A percentile compares a stretch with the other conserved stretches of the same genome.
Evolutionary conservation across 768 basidiomycete species (phyloP).

Genomic region (Psilocybe sp.): DNA sequence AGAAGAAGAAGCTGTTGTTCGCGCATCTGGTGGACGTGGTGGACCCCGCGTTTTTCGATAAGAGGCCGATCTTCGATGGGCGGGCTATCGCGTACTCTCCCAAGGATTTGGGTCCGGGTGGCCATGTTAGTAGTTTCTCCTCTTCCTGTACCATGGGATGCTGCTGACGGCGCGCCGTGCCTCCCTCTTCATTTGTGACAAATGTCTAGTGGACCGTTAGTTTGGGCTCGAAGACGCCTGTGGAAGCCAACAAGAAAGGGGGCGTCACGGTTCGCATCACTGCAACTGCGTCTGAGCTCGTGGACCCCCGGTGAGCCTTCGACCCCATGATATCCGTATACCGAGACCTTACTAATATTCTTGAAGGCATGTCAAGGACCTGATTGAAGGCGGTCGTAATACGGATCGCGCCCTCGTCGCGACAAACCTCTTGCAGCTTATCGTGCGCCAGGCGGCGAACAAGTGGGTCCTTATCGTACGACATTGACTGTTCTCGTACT

Average conservation of each 20-base stretch:
- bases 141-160: too few species aligned
- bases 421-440: constrained; percentile 44
- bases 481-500: neutral
- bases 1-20: constrained; percentile 22
- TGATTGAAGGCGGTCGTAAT: constrained; percentile 13
- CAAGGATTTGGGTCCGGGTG: constrained; percentile 18
- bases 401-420: constrained; percentile 31
- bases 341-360: neutral
- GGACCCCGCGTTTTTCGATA: constrained; percentile 33
- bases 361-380: constrained; percentile 24
- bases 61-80: constrained; percentile 46
- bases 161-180: constrained; percentile 19
- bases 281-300: too few species aligned
- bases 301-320: too few species aligned
- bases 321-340: neutral
- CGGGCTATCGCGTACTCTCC: constrained; percentile 39
- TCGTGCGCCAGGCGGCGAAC: constrained; percentile 46
- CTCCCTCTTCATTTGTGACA: neutral
- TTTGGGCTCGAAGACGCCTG: neutral
- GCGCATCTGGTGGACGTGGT: constrained; percentile 36
- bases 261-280: too few species aligned
- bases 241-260: too few species aligned
- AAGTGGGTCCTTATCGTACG: constrained; percentile 26
- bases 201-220: constrained; percentile 2
- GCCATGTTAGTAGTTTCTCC: neutral